Conservation (phyloP, 306 rosid genomes). For the Acacia confusa region DNA sequence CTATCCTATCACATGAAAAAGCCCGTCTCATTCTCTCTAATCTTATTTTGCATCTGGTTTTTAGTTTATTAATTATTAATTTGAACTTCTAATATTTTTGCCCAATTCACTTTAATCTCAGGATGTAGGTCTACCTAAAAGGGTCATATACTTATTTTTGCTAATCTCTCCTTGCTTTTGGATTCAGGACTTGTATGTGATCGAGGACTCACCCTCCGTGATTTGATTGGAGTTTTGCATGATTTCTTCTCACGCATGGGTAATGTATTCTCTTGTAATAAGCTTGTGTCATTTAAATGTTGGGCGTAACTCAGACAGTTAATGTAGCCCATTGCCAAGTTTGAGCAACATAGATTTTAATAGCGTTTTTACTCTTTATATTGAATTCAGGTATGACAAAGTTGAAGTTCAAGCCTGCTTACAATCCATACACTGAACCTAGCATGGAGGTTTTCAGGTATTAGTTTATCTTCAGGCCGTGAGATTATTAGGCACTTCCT, state of each 20-base stretch:
- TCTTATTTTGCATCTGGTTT: background rate
- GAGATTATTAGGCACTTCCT: constrained; percentile 21
- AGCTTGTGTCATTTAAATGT: background rate
- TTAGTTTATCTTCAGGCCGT: background rate
- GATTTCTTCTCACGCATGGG: constrained; percentile 92
- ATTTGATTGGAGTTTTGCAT: constrained; percentile 81
- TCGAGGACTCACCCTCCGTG: constrained; percentile 81
- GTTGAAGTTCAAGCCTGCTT: constrained; percentile 90
- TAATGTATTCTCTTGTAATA: constrained; percentile 34
- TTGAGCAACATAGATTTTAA: background rate
- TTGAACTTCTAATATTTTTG: background rate
- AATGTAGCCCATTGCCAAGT: background rate
- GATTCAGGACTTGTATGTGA: constrained; percentile 85
- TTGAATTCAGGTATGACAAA: constrained; percentile 75
- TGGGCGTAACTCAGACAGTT: background rate
- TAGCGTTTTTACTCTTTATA: background rate
- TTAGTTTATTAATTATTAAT: background rate
- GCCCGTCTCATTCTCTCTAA: background rate
- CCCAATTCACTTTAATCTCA: background rate
- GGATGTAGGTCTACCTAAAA: background rate
- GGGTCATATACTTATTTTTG: background rate
- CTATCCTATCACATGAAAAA: background rate
- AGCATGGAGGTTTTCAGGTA: constrained; percentile 99
- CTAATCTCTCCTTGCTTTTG: constrained; percentile 11
- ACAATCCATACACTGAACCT: constrained; percentile 95